Base-by-base conservation (phyloP, 2,329 filamentous ascomycete species). In the Epichloe sibirici region DNA sequence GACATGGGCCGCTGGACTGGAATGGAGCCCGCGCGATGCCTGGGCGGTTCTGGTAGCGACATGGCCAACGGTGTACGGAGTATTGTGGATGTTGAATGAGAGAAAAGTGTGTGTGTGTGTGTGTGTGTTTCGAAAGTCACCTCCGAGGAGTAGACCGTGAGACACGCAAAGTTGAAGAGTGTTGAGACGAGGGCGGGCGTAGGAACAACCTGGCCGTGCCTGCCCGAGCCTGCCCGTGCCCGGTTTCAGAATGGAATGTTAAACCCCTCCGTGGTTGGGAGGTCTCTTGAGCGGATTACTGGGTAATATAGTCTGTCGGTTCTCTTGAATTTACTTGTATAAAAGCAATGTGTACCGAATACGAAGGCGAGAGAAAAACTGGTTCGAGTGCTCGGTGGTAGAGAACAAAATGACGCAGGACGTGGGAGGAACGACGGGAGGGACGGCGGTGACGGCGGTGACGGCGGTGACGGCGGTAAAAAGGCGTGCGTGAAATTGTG, bases 21-120 rank as follows among this genome's bases (percentile, higher is more conserved):
- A 56, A 61, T 58, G 58, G 50, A 55, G 21, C 51, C 51, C 48
- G 51, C 53, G 45, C 51, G 52, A 45, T 49, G 39, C 43, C 51
- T 51, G 40, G 55, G 34, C 45, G 53, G 53, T 49, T 42, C 49
- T 54, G 54, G 53, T 45, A 42, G 49, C 53, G 57, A 53, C 58
- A 59, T 59, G 53, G 17, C 45, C 38, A 49, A 43, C 6, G 11
- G 40, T 45, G 55, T 45, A 21, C 37, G 35, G 49, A 48, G 49
- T 54, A 25, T 5, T 23, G 40, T 37, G 38, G 31, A 44, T 50
- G 40, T 28, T 44, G 17, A 17, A 11, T 4, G 17, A 53, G 47
- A 43, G 31, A 40, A n/a, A 23, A 23, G 46, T 40, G 49, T 25
- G 44, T 28, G 21, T 25, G 45, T 38, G 12, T 15, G 17, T n/a